Evolutionary conservation across 257 asterid species (phyloP), one percentile per base, ranked within the genome.

Genomic region (Lithospermum erythrorhizon): DNA sequence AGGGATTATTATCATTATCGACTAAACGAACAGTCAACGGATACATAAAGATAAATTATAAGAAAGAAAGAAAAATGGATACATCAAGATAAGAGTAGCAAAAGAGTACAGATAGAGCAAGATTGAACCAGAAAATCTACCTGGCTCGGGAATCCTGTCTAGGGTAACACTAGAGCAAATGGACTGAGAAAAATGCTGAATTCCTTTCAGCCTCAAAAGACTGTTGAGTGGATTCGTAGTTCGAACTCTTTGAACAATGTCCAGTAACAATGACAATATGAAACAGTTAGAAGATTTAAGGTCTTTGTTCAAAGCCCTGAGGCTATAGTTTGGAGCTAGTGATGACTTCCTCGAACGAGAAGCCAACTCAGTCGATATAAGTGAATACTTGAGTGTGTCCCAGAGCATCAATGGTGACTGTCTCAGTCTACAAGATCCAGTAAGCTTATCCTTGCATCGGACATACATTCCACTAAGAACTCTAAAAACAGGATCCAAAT

Each of bases 371-470:
- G 87, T 66, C 15, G 97, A 84, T 61, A 85, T 66, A 67, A 93
- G 82, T 32, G 97, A 84, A 80, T 86, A 89, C 82, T 81, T 93
- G 63, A 93, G 82, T 18, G 87, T 83, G 77, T 93, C 93, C 95
- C 95, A 89, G 61, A 93, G 81, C 73, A 93, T 71, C 79, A 93
- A 48, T 41, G 48, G 16, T 23, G 94, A 58, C 71, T 73, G 76
- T 76, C 79, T 79, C 32, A 78, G 76, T 68, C 97, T 83, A 41
- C 90, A 94, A 71, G 87, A 66, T 63, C 82, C 87, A 30, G 78
- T 67, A 60, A 80, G 73, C 76, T 86, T 89, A 68, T 80, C 87
- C 67, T 79, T 77, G 53, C 79, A 82, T 0, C 89, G 95, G 69
- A 77, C 87, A 67, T 89, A 89, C 87, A 86, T 76, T 54, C 75